Percentiles rank a stretch among this genome's conserved stretches.
Evolutionary conservation across 2,329 filamentous ascomycete genomes (phyloP).

Genomic region (Plectosphaerella plurivora): DNA sequence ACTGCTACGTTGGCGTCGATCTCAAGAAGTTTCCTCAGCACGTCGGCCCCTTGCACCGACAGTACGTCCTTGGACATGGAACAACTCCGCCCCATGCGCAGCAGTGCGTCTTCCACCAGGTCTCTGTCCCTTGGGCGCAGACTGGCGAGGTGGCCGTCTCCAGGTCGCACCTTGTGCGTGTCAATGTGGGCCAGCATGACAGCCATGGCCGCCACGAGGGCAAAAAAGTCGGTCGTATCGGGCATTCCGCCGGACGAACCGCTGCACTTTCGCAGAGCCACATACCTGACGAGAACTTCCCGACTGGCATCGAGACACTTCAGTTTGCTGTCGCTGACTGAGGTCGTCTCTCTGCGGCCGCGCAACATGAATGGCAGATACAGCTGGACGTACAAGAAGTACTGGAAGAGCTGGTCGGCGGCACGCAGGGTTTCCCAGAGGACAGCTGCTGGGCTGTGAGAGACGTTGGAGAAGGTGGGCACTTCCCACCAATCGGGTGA

Average conservation of each 20-base stretch:
- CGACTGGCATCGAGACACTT: constrained; percentile 31
- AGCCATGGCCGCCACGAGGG: constrained; percentile 29
- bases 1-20: constrained; percentile 25
- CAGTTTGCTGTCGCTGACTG: constrained; percentile 20
- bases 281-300: constrained; percentile 31
- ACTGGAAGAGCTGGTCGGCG: constrained; percentile 28
- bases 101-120: constrained; percentile 29
- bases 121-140: constrained; percentile 33
- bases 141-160: constrained; percentile 24
- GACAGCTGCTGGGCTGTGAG: constrained; percentile 9
- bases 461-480: constrained; percentile 17
- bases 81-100: constrained; percentile 25
- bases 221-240: constrained; percentile 29
- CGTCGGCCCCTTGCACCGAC: constrained; percentile 20
- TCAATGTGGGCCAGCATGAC: constrained; percentile 31
- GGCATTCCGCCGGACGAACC: constrained; percentile 11
- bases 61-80: constrained; percentile 24
- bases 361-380: constrained; percentile 34
- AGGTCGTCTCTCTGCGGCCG: constrained; percentile 17
- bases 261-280: constrained; percentile 25
- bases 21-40: constrained; percentile 23
- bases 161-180: constrained; percentile 14
- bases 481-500: constrained; percentile 29
- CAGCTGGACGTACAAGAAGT: constrained; percentile 30
- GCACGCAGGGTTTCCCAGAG: constrained; percentile 25